Percentiles rank a stretch among this genome's conserved stretches.
phyloP scores from a whole-genome alignment of 257 asterid species.

The Plantago elongata region DNA sequence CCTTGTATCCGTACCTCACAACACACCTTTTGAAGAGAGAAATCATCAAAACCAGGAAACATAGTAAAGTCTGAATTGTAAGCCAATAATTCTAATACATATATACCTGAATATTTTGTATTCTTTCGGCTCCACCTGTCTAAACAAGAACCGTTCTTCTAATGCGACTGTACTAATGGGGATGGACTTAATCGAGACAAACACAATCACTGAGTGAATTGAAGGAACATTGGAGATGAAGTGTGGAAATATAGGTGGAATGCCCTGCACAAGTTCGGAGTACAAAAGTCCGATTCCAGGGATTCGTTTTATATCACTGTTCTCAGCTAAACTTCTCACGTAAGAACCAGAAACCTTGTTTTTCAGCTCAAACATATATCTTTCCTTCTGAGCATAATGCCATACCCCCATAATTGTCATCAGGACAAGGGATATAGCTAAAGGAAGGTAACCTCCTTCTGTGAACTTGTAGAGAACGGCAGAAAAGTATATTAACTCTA shows the following conservation, averaged over 20 bases:
- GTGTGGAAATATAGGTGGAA: slow-evolving; percentile 69
- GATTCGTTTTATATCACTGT: slow-evolving; percentile 26
- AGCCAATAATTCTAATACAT: neutral
- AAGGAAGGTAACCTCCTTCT: slow-evolving; percentile 66
- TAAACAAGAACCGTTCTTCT: slow-evolving; percentile 58
- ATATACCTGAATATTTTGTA: slow-evolving; percentile 31
- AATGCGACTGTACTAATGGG: slow-evolving; percentile 49
- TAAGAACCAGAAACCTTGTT: slow-evolving; percentile 38
- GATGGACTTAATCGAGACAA: slow-evolving; percentile 63
- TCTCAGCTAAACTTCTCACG: slow-evolving; percentile 31
- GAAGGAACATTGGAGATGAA: slow-evolving; percentile 53
- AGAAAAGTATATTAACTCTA: slow-evolving; percentile 41
- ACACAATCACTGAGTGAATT: slow-evolving; percentile 45
- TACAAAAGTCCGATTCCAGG: slow-evolving; percentile 65
- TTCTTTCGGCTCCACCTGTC: slow-evolving; percentile 48
- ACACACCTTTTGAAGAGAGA: slow-evolving; percentile 26
- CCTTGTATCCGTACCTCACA: slow-evolving; percentile 69
- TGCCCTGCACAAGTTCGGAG: slow-evolving; percentile 65
- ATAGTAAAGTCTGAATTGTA: neutral
- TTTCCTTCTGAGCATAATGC: slow-evolving; percentile 42
- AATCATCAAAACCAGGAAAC: neutral
- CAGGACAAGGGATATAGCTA: slow-evolving; percentile 41
- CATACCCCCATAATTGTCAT: slow-evolving; percentile 55
- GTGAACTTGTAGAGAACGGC: slow-evolving; percentile 53
- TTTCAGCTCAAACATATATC: too few species aligned